phyloP scores from a whole-genome alignment of 495 filamentous ascomycete genomes.

The Penicilliopsis zonata region DNA sequence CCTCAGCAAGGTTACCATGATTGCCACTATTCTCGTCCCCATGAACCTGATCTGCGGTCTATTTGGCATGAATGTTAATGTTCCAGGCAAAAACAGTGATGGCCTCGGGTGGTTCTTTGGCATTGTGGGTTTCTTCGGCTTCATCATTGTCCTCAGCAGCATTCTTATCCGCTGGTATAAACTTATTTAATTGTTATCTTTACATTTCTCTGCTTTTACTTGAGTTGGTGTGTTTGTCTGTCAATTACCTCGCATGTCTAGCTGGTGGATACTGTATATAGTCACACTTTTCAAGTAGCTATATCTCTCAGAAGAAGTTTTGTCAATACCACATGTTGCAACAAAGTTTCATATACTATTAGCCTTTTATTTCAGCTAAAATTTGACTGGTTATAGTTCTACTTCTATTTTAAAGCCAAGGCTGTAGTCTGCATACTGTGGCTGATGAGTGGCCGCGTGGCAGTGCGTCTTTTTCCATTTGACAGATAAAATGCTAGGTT shows the following conservation, averaged over 20 bases:
- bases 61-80: constrained; percentile 92
- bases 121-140: constrained; percentile 55
- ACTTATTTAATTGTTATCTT: constrained; percentile 15
- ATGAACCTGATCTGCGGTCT: constrained; percentile 91
- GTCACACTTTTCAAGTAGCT: constrained; percentile 2
- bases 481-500: no score
- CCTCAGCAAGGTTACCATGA: constrained; percentile 86
- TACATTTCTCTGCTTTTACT: neutral
- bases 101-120: constrained; percentile 67
- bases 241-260: no score
- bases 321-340: no score
- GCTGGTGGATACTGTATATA: neutral
- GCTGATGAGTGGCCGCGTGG: no score
- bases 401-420: no score
- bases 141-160: constrained; percentile 44
- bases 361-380: no score
- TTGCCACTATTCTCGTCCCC: constrained; percentile 91
- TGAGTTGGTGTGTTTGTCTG: neutral
- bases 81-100: constrained; percentile 50
- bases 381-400: no score
- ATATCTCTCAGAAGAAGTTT: no score
- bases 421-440: no score
- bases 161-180: constrained; percentile 33
- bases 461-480: no score
- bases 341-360: no score